phyloP scores from a whole-genome alignment of 2,329 filamentous ascomycete genomes.

The Dendryphion nanum region DNA sequence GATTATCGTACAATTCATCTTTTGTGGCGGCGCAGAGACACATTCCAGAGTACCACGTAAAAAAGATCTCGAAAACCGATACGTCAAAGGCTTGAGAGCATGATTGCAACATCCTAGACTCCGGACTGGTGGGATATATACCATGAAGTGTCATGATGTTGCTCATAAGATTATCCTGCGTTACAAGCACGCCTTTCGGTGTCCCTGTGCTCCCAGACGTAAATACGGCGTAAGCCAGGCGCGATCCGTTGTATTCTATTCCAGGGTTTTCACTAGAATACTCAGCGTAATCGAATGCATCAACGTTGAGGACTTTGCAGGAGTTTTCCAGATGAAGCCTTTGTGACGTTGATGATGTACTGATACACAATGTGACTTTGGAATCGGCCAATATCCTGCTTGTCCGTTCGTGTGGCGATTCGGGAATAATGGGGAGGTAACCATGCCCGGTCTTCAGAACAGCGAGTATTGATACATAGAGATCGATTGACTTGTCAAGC shows the following conservation, averaged over 20 bases:
- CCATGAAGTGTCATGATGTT: slow-evolving; percentile 67
- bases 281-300: slow-evolving; percentile 23
- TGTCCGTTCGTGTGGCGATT: slow-evolving; percentile 63
- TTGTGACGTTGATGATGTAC: slow-evolving; percentile 19
- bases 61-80: slow-evolving; percentile 89
- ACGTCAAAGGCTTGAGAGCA: slow-evolving; percentile 85
- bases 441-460: slow-evolving; percentile 72
- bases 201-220: slow-evolving; percentile 80
- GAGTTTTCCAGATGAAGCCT: slow-evolving; percentile 6
- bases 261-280: slow-evolving; percentile 39
- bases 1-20: slow-evolving; percentile 69
- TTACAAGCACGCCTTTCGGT: slow-evolving; percentile 77
- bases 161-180: slow-evolving; percentile 71
- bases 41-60: slow-evolving; percentile 75
- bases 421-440: slow-evolving; percentile 76
- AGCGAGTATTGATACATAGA: slow-evolving; percentile 75
- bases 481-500: slow-evolving; percentile 71
- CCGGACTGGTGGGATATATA: slow-evolving; percentile 60
- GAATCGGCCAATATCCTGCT: slow-evolving; percentile 63
- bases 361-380: slow-evolving; percentile 49
- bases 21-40: slow-evolving; percentile 74
- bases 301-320: slow-evolving; percentile 26
- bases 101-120: slow-evolving; percentile 70
- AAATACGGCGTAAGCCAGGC: slow-evolving; percentile 75
- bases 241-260: slow-evolving; percentile 43